Conservation (phyloP, 768 basidiomycete genomes). For the Dacryopinax spathularia region DNA sequence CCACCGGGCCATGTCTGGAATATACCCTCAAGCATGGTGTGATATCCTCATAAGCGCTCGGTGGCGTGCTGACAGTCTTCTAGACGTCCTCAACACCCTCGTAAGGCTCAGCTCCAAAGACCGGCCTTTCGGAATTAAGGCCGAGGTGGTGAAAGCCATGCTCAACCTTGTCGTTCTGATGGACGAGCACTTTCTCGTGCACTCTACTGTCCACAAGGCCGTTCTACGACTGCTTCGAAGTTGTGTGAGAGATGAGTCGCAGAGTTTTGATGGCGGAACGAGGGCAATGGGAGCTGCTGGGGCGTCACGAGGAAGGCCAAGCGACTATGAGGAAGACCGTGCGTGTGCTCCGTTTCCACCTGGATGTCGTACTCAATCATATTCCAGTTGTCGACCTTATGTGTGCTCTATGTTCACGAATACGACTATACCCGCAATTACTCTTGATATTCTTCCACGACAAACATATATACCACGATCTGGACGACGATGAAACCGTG, state of each 20-base stretch:
- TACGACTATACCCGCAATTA: constrained; percentile 73
- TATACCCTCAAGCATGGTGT: constrained; percentile 79
- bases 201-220: constrained; percentile 78
- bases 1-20: constrained; percentile 79
- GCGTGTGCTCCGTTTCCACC: constrained; percentile 22
- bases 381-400: constrained; percentile 73
- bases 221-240: constrained; percentile 70
- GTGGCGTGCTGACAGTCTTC: neutral
- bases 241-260: constrained; percentile 83
- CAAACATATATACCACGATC: constrained; percentile 36
- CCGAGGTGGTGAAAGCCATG: constrained; percentile 71
- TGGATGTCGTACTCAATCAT: neutral
- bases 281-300: constrained; percentile 73
- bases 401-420: constrained; percentile 83
- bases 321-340: constrained; percentile 82
- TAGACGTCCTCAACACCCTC: constrained; percentile 71
- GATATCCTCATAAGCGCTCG: constrained; percentile 12
- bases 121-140: constrained; percentile 78
- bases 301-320: constrained; percentile 55
- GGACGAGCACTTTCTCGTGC: constrained; percentile 86
- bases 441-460: constrained; percentile 97
- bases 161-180: constrained; percentile 84
- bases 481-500: constrained; percentile 17
- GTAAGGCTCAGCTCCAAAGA: constrained; percentile 77
- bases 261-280: constrained; percentile 69